Evolutionary conservation across 805 yeast genomes (phyloP).

Genomic region (Cyberlindnera mississippiensis): DNA sequence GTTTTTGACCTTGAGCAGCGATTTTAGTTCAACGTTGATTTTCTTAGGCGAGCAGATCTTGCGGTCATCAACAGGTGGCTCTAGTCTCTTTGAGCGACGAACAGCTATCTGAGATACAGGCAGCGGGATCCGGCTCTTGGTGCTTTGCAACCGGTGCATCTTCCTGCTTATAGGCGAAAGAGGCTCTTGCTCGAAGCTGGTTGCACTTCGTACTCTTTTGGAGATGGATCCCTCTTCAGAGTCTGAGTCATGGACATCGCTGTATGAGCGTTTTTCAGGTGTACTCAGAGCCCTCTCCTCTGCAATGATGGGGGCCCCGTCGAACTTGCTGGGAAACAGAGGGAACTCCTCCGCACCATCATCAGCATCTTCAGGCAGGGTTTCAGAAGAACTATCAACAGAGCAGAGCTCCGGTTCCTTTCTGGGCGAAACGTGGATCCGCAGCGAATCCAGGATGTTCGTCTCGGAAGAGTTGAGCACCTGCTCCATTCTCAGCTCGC

Average conservation of each 20-base stretch:
- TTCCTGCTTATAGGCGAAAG: constrained; percentile 14
- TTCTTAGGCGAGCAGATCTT: constrained; percentile 20
- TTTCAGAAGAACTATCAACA: too few relatives aligned
- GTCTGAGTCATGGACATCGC: constrained; percentile 2
- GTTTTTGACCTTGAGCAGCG: constrained; percentile 15
- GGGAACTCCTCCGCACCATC: constrained; percentile 14
- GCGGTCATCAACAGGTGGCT: constrained; percentile 3
- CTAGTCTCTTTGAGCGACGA: constrained; percentile 24
- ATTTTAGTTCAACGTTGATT: constrained; percentile 8
- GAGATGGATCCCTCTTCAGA: constrained; percentile 12
- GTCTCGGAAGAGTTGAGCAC: constrained; percentile 18
- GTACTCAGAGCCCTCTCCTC: constrained; percentile 16
- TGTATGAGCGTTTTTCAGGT: constrained; percentile 10
- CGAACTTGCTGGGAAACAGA: constrained; percentile 12
- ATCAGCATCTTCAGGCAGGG: neutral
- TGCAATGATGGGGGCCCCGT: constrained; percentile 2
- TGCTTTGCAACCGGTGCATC: constrained; percentile 8
- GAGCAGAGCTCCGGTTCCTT: neutral
- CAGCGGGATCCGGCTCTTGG: constrained; percentile 22
- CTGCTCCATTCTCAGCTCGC: constrained; percentile 11
- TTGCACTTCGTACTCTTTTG: constrained; percentile 14
- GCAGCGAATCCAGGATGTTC: constrained; percentile 14
- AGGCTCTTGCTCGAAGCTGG: neutral
- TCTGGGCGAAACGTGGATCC: constrained; percentile 9
- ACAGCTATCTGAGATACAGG: constrained; percentile 12